phyloP scores from a whole-genome alignment of 768 basidiomycete genomes.

The Auriscalpium orientale region DNA sequence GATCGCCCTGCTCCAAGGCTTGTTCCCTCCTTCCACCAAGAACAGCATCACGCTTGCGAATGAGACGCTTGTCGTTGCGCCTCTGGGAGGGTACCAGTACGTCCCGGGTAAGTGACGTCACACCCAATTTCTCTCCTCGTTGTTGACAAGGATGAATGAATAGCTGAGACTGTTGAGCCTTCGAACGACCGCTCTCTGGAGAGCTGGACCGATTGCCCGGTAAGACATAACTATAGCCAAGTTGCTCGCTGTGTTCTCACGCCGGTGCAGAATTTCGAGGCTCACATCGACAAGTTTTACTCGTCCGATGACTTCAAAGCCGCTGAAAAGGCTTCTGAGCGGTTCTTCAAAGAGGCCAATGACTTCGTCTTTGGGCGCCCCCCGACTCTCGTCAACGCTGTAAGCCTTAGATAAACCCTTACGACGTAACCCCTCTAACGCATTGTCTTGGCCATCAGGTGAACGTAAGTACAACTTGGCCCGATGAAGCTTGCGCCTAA shows the following conservation, averaged over 20 bases:
- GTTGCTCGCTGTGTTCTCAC: background rate
- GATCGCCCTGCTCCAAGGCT: conserved; percentile 76
- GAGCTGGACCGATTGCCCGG: conserved; percentile 64
- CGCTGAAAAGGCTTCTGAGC: conserved; percentile 43
- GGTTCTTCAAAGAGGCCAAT: conserved; percentile 59
- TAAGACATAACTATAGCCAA: conserved; percentile 22
- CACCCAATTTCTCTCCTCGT: background rate
- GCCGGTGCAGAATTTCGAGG: conserved; percentile 46
- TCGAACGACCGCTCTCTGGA: conserved; percentile 77
- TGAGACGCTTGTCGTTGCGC: conserved; percentile 60
- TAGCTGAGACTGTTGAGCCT: conserved; percentile 83
- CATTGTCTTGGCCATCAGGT: conserved; percentile 36
- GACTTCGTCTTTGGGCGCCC: conserved; percentile 70
- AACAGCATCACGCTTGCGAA: conserved; percentile 77
- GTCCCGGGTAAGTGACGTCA: conserved; percentile 49
- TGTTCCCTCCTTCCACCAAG: conserved; percentile 72
- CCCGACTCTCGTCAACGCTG: conserved; percentile 60
- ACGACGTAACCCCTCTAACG: conserved; percentile 11
- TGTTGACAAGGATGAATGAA: conserved; percentile 2
- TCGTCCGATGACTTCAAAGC: conserved; percentile 59
- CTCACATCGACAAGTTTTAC: conserved; percentile 55
- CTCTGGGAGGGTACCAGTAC: conserved; percentile 81
- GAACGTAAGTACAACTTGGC: conserved; percentile 48
- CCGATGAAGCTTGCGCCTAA: background rate
- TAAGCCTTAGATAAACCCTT: conserved; percentile 25